These are phyloP conservation scores for Podila horticola DNA, from an alignment of 192 early-diverging fungal genomes.

Conservation along the genomic window DNA sequence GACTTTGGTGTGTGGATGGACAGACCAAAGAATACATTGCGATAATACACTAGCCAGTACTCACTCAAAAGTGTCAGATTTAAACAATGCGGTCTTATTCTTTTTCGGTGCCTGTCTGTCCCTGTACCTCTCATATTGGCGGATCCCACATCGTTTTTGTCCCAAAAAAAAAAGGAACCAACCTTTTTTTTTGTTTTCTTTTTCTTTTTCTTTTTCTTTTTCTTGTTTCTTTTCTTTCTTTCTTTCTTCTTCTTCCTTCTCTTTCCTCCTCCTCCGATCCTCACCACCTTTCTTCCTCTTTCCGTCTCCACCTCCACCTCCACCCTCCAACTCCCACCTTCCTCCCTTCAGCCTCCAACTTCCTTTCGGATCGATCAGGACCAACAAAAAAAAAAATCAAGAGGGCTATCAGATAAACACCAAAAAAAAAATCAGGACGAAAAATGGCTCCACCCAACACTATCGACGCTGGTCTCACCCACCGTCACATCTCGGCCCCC, in stretches of 20 bases:
- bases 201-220: background rate
- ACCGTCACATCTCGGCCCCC: slow-evolving; percentile 26
- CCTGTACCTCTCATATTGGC: background rate
- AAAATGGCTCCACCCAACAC: slow-evolving; percentile 54
- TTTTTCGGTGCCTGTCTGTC: background rate
- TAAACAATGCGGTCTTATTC: background rate
- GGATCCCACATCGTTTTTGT: too few relatives aligned
- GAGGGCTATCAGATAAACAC: slow-evolving; percentile 1
- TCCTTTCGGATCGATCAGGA: slow-evolving; percentile 6
- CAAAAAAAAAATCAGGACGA: background rate
- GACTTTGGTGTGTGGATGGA: too few relatives aligned
- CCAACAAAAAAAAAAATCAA: slow-evolving; percentile 18
- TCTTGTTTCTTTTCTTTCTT: slow-evolving; percentile 6
- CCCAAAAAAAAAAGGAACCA: slow-evolving; percentile 12
- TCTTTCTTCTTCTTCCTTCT: background rate
- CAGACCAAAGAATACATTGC: too few relatives aligned
- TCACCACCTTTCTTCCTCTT: background rate
- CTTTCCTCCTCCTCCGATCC: background rate
- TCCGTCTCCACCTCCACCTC: background rate
- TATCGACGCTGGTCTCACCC: slow-evolving; percentile 44
- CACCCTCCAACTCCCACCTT: background rate
- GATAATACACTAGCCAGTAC: too few relatives aligned
- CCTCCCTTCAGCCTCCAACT: too few relatives aligned
- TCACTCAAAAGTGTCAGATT: too few relatives aligned
- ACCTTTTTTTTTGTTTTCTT: background rate